Percentiles rank a stretch among this genome's conserved stretches.
These are phyloP conservation scores for Styphnolobium japonicum DNA, from an alignment of 306 rosid species.

Conservation along the genomic window DNA sequence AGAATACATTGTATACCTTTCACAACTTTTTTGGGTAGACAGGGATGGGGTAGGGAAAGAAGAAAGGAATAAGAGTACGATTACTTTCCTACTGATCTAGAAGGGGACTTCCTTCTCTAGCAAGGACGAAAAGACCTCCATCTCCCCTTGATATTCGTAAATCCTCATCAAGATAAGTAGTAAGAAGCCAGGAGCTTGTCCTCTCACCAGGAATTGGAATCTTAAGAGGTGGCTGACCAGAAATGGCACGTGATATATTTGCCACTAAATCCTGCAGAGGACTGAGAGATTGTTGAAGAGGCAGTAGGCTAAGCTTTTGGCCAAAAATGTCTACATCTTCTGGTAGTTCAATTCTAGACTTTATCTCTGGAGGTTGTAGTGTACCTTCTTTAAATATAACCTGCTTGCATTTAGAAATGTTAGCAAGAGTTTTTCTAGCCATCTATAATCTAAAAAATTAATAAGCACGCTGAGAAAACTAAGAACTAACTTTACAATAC, in stretches of 20 bases:
- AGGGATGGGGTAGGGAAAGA: not conserved
- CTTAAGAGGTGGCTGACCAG: conserved; percentile 84
- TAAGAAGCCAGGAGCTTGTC: conserved; percentile 85
- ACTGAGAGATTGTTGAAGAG: conserved; percentile 66
- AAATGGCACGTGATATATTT: conserved; percentile 58
- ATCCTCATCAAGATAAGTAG: conserved; percentile 79
- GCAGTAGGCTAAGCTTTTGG: conserved; percentile 60
- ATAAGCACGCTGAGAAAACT: not conserved
- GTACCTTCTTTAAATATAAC: conserved; percentile 89
- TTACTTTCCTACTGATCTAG: conserved; percentile 50
- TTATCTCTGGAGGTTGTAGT: conserved; percentile 79
- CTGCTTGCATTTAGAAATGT: conserved; percentile 43
- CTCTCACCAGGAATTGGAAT: conserved; percentile 88
- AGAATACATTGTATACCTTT: not conserved
- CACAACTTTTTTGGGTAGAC: not conserved
- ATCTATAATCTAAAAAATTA: not conserved
- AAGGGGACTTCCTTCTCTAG: conserved; percentile 80
- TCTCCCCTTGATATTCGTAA: conserved; percentile 92
- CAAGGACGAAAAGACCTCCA: conserved; percentile 91
- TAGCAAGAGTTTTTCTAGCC: conserved; percentile 9
- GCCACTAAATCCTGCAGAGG: conserved; percentile 65
- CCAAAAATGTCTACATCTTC: conserved; percentile 73
- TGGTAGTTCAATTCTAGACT: conserved; percentile 70
- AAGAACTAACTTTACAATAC: conserved; percentile 5
- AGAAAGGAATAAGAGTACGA: not conserved